Percentiles rank a stretch among this genome's conserved stretches.
Conservation (phyloP, 805 yeast genomes). For the Wickerhamomyces bovis region DNA sequence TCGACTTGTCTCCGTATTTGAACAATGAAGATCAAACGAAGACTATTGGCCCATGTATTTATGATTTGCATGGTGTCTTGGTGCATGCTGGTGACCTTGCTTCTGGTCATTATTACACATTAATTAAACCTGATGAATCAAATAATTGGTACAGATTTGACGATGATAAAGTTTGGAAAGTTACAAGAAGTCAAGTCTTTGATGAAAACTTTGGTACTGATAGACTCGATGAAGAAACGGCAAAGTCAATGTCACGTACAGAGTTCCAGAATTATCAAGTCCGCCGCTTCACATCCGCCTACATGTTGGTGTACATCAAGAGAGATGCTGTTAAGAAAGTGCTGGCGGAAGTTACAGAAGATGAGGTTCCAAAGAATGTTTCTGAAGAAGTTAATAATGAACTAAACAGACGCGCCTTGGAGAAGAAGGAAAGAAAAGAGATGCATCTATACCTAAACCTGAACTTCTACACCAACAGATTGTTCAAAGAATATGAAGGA, state of each 20-base stretch:
- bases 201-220: conserved; percentile 90
- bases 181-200: conserved; percentile 76
- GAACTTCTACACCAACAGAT: conserved; percentile 46
- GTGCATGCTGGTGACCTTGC: conserved; percentile 96
- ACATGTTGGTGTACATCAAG: conserved; percentile 91
- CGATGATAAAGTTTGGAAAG: conserved; percentile 91
- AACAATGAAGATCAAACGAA: conserved; percentile 42
- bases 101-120: conserved; percentile 93
- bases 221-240: conserved; percentile 41
- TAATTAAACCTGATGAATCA: conserved; percentile 71
- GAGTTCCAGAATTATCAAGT: conserved; percentile 60
- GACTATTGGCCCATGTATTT: conserved; percentile 57
- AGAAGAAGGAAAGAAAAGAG: conserved; percentile 63
- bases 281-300: conserved; percentile 88
- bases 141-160: conserved; percentile 88
- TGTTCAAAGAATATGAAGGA: conserved; percentile 58
- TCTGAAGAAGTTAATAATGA: conserved; percentile 62
- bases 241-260: conserved; percentile 45
- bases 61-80: conserved; percentile 85
- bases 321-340: conserved; percentile 51
- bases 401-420: conserved; percentile 44
- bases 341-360: conserved; percentile 49
- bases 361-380: conserved; percentile 62
- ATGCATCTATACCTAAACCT: conserved; percentile 57
- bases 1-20: conserved; percentile 75